phyloP scores from a whole-genome alignment of 352 stramenopile genomes.

The Phytophthora tentaculata region DNA sequence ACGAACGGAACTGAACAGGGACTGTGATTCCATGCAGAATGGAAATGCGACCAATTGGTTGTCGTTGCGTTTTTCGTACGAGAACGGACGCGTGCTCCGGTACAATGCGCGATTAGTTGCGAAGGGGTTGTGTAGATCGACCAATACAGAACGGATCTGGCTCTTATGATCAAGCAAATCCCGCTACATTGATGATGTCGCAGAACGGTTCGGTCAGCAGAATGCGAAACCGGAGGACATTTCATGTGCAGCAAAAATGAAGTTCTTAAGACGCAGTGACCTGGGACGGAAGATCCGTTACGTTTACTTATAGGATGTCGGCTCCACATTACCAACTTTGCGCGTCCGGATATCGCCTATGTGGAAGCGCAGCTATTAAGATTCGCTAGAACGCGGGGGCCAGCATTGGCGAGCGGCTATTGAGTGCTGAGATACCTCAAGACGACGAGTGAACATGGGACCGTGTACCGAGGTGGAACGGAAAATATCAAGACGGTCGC shows the following conservation, averaged over 20 bases:
- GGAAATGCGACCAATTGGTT: background rate
- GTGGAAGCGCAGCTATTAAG: background rate
- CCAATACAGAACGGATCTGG: too few species aligned
- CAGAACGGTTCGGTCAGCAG: too few species aligned
- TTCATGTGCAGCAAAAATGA: too few species aligned
- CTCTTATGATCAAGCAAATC: too few species aligned
- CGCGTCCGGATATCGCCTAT: background rate
- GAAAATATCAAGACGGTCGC: background rate
- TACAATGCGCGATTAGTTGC: too few species aligned
- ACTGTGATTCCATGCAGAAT: background rate
- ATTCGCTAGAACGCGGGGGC: background rate
- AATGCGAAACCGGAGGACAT: too few species aligned
- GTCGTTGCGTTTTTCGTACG: background rate
- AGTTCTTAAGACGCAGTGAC: background rate
- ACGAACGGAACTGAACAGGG: too few species aligned
- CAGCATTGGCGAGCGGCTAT: slow-evolving; percentile 1
- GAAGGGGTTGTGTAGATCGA: background rate
- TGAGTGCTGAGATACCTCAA: background rate
- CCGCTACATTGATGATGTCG: too few species aligned
- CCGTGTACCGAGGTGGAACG: background rate
- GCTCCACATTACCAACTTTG: background rate
- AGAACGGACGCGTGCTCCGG: background rate
- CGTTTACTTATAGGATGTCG: background rate
- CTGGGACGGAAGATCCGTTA: background rate
- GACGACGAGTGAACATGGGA: background rate